Evolutionary conservation across 2,329 filamentous ascomycete genomes (phyloP), one percentile per base, ranked within the genome.

Genomic region (Cladosporium colombiae): DNA sequence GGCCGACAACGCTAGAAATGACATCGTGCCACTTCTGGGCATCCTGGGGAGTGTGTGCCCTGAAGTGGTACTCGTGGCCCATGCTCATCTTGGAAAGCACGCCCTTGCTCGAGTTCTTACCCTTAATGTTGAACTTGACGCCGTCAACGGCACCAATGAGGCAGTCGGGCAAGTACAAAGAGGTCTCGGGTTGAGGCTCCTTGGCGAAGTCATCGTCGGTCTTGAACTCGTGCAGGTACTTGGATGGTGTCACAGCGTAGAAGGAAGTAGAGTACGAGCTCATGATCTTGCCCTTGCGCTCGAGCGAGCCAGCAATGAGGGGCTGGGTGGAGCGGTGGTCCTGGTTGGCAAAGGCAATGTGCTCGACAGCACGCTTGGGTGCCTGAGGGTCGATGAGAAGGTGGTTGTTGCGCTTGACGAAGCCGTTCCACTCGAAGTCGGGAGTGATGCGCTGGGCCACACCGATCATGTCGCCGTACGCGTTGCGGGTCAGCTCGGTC

Each of bases 141-240:
- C 91, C 93, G 70, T 84, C 88, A 33, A 87, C 78, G 25, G 82
- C 84, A 66, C 93, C 92, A 65, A 98, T 86, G 55, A 89, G 79
- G 72, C 94, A 96, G 72, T 99, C 95, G 13, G 95, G 93, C 0
- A 99, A 88, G 78, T 94, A 98, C 70, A 99, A 87, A 16, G 91
- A 95, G 49, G 95, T 83, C 77, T 99, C 94, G 0, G 95, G 94
- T 65, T 86, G 84, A 11, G 92, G 92, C 68, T 96, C 92, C 73
- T 87, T 83, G 65, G 81, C 81, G 74, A 87, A 84, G 73, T 89
- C 85, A 74, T 98, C 94, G 75, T 91, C 90, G 74, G 96, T 93
- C 81, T 96, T 96, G 84, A 96, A 99, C 79, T 97, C 93, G 81
- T 99, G 95, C 66, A 99, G 81, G 80, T 90, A 99, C 74, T 91